Evolutionary conservation across 768 basidiomycete genomes (phyloP).

Genomic region (Leccinum boreale): DNA sequence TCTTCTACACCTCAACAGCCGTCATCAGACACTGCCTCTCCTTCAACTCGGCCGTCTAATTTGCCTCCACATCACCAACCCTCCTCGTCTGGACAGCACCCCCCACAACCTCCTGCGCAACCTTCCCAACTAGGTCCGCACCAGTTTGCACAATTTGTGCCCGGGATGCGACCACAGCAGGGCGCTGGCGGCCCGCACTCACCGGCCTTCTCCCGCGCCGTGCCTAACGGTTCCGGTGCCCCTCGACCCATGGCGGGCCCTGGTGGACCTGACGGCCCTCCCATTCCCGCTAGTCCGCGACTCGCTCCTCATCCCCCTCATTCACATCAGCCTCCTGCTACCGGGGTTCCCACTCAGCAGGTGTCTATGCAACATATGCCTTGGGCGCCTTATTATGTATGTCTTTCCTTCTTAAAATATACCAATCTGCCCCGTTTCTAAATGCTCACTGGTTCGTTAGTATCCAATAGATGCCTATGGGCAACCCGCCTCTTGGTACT

Average conservation of each 20-base stretch:
- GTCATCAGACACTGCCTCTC: too few species aligned
- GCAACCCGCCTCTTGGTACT: constrained; percentile 39
- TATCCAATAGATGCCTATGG: constrained; percentile 50
- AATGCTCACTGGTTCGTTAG: constrained; percentile 22
- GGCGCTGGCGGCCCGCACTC: constrained; percentile 59
- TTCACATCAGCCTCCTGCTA: constrained; percentile 53
- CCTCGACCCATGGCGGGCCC: constrained; percentile 45
- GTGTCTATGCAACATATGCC: constrained; percentile 38
- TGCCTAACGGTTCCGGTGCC: constrained; percentile 55
- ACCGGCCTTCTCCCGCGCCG: constrained; percentile 59
- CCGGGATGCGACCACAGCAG: constrained; percentile 44
- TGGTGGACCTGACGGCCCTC: constrained; percentile 53
- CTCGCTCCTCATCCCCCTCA: constrained; percentile 47
- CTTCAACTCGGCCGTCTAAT: too few species aligned
- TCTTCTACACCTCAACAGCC: constrained; percentile 39
- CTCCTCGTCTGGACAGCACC: constrained; percentile 34
- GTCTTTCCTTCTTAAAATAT: constrained; percentile 25
- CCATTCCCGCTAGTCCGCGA: constrained; percentile 58
- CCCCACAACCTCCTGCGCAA: constrained; percentile 36
- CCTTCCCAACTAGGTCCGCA: constrained; percentile 44
- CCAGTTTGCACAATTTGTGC: constrained; percentile 47
- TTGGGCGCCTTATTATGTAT: constrained; percentile 57
- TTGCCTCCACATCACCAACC: too few species aligned
- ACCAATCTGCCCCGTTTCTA: neutral
- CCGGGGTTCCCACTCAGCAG: constrained; percentile 47